Base-by-base conservation (phyloP, 1,284 basidiomycete genomes). In the Stereum hirsutum region DNA sequence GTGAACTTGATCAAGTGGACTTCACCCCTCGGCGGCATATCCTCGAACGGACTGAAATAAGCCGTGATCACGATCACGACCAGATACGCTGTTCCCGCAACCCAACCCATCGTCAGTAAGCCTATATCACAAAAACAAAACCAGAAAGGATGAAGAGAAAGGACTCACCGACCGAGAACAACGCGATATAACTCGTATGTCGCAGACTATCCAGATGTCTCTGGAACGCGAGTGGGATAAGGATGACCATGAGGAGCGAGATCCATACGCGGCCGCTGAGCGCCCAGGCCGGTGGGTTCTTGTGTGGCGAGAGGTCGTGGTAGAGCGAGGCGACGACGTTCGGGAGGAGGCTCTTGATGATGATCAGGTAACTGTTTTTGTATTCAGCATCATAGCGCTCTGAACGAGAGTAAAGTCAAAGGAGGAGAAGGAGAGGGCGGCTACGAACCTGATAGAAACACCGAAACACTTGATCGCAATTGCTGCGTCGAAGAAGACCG, bases 381-480 rank as follows among this genome's bases (percentile, higher is more conserved):
- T 31, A 24, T 21, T 42, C 36, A 43, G 36, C 30, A 15, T 27
- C 6, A 17, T 10, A 20, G 5, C 31, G n/a, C 23, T 20, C 21
- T 14, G 23, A 31, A 34, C 20, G 25, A 46, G 5, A n/a, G n/a
- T n/a, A n/a, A 44, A 41, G 17, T 35, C 19, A 19, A 38, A 36
- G 11, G n/a, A 23, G 36, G 30, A 30, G 6, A 26, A 37, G 33
- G 19, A 21, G 23, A 14, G 47, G 53, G 53, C 31, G 63, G 6
- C 15, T 5, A 35, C 73, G 41, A 62, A 89, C 70, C 91, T 95
- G 53, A 96, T 87, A 28, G 89, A 93, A 6, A 99, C 96, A 25
- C 96, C 96, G 59, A 95, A 95, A 61, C 92, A 97, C 61, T 97
- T 97, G 60, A 88, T 84, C 2, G 93, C 94, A 54, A 99, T 97